Base-by-base conservation (phyloP, 495 filamentous ascomycete species). In the Xylaria telfairii region DNA sequence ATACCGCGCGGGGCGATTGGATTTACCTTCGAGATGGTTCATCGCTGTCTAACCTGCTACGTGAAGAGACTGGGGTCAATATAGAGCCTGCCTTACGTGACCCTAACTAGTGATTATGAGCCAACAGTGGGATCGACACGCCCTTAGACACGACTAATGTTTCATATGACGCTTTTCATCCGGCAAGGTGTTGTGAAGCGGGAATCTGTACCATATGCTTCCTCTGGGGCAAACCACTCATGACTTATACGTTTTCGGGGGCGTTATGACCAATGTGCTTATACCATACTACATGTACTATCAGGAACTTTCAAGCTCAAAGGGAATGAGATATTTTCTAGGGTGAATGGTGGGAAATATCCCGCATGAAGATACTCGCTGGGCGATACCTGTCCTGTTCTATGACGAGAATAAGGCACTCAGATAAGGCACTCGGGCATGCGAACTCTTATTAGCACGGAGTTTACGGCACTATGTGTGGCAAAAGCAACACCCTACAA, bases 1-100 rank as follows among this genome's bases (percentile, higher is more conserved):
- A 90, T 37, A 90, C 86, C 0, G 89, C 90, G 8, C 71, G 70
- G 1, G 89, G 90, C 42, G 85, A 92, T 47, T 99, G 96, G 96
- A 83, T 99, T 26, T 98, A 96, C 76, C 76, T 96, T 24, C 83
- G 93, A 28, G 94, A 98, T 80, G 92, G 90, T 13, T 86, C 87
- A 17, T 92, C 90, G 44, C 78, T 99, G 80, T 88, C 84, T 13
- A 88, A 91, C 47, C 75, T 97, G 56, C 76, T 98, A 73, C 84
- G 86, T 66, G 78, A 84, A 54, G 95, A 98, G 86, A 78, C 97
- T 65, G 87, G 86, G 0, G 75, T 91, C 47, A 82, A 83, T 1
- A n/a, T 76, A 12, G 70, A 60, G 1, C 13, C 6, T 39, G 10
- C 24, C 21, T 13, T 6, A 7, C 7, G 24, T 37, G 41, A 9